phyloP scores from a whole-genome alignment of 441 rosid species.

The California macrophylla region DNA sequence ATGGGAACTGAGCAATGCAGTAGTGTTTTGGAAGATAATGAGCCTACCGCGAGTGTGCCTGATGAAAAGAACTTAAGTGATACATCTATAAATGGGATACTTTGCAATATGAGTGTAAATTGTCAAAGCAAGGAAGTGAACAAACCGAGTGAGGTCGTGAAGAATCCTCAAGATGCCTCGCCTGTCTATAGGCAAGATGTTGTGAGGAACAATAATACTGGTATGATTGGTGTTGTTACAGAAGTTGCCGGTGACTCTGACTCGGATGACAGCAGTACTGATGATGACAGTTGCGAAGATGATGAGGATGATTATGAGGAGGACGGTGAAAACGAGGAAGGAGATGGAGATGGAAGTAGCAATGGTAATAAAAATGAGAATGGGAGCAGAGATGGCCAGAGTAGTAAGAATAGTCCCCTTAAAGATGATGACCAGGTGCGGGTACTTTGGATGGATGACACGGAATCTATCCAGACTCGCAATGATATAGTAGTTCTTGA shows the following conservation, averaged over 20 bases:
- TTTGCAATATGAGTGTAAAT: constrained; percentile 22
- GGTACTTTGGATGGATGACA: constrained; percentile 75
- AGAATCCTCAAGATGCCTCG: constrained; percentile 33
- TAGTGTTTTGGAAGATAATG: constrained; percentile 20
- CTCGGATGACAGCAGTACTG: constrained; percentile 58
- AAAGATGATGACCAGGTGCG: constrained; percentile 69
- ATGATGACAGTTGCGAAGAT: constrained; percentile 45
- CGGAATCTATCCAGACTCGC: constrained; percentile 55
- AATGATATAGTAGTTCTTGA: constrained; percentile 61
- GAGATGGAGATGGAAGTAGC: constrained; percentile 19
- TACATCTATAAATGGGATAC: constrained; percentile 19
- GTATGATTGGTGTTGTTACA: constrained; percentile 67
- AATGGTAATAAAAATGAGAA: constrained; percentile 26
- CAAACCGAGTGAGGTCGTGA: constrained; percentile 23
- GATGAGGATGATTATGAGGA: constrained; percentile 33
- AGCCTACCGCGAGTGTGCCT: constrained; percentile 25
- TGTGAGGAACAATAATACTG: constrained; percentile 46
- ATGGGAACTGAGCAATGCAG: constrained; percentile 47
- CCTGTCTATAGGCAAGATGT: constrained; percentile 68
- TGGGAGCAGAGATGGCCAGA: constrained; percentile 23
- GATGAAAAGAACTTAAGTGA: constrained; percentile 24
- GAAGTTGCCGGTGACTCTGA: constrained; percentile 89
- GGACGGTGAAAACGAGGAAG: constrained; percentile 30
- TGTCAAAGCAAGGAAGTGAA: constrained; percentile 20
- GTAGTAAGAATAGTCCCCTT: constrained; percentile 45